Evolutionary conservation across 306 rosid species (phyloP).

Genomic region (Carpinus viminea): DNA sequence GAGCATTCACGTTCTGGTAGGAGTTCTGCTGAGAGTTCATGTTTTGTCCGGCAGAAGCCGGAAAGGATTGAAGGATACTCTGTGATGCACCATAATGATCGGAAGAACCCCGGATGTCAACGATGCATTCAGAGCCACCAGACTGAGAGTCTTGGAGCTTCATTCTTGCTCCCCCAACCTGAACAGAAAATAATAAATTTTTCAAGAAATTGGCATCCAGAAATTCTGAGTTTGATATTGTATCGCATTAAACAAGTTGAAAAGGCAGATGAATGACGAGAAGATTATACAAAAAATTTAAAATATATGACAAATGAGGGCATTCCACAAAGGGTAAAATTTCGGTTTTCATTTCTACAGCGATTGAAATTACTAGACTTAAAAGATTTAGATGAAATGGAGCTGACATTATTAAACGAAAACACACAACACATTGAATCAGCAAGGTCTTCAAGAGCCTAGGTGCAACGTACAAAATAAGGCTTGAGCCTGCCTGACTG

Average conservation of each 20-base stretch:
- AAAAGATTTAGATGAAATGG: not conserved
- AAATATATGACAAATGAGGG: not conserved
- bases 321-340: not conserved
- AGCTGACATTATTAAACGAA: not conserved
- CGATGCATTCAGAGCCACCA: conserved; percentile 11
- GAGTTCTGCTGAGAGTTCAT: conserved; percentile 6
- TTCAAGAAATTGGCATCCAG: too few relatives aligned
- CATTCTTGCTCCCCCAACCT: conserved; percentile 28
- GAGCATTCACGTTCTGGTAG: conserved; percentile 14
- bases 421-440: not conserved
- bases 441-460: not conserved
- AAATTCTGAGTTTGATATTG: not conserved
- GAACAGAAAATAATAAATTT: conserved; percentile 6
- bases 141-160: conserved; percentile 24
- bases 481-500: not conserved
- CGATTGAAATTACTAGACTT: not conserved
- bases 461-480: not conserved
- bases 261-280: not conserved
- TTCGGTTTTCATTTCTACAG: not conserved
- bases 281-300: not conserved
- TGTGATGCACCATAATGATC: conserved; percentile 24
- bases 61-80: conserved; percentile 21
- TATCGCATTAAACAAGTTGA: not conserved
- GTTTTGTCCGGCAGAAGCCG: conserved; percentile 26
- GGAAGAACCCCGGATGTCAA: conserved; percentile 29